These are phyloP conservation scores for Syzygium grande DNA, from an alignment of 345 rosid species.

Conservation along the genomic window DNA sequence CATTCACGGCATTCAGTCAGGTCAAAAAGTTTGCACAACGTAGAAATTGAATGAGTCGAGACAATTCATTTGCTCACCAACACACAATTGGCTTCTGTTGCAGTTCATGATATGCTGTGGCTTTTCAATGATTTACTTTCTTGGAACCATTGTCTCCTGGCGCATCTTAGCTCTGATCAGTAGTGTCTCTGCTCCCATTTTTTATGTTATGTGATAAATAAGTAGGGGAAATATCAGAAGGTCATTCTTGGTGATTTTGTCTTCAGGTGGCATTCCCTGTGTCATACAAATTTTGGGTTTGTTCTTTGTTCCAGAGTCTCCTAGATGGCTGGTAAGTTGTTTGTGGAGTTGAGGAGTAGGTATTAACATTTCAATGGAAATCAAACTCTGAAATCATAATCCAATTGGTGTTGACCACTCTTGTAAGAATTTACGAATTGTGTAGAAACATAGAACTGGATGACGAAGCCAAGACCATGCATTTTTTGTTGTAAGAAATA, in stretches of 20 bases:
- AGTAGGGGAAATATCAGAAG: neutral
- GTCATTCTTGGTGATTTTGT: neutral
- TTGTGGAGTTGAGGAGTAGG: neutral
- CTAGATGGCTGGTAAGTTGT: constrained; percentile 36
- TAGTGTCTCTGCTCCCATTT: neutral
- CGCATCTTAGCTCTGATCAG: constrained; percentile 19
- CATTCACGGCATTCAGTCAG: constrained; percentile 7
- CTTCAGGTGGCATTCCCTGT: constrained; percentile 25
- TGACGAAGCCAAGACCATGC: neutral
- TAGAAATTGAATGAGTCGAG: neutral
- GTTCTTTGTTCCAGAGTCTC: constrained; percentile 41
- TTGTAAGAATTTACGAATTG: neutral
- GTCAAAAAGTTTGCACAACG: neutral
- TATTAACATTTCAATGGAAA: neutral
- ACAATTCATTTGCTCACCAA: neutral
- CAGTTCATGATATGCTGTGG: constrained; percentile 18
- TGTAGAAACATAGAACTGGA: neutral
- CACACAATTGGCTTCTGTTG: neutral
- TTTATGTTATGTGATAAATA: too few relatives aligned
- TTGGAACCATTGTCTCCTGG: constrained; percentile 24
- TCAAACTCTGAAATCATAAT: neutral
- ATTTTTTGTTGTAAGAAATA: neutral
- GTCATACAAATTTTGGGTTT: constrained; percentile 18
- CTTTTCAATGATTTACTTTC: constrained; percentile 7
- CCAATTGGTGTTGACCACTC: neutral